Evolutionary conservation across 768 basidiomycete genomes (phyloP).

Genomic region (Ramaria rubella): DNA sequence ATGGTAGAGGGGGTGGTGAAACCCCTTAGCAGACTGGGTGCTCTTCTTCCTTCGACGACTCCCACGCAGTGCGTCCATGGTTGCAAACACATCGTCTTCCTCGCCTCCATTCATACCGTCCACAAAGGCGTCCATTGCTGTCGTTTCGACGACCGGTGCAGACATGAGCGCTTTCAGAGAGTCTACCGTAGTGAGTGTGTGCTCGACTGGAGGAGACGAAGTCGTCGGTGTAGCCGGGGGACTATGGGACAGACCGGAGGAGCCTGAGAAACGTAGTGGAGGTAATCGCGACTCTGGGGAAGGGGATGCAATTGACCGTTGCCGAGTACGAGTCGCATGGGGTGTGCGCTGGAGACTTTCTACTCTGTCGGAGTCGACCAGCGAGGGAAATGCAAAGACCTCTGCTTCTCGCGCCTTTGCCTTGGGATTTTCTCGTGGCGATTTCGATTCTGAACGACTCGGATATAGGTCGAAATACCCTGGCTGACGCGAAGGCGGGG

Average conservation of each 20-base stretch:
- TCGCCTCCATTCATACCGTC: slow-evolving; percentile 84
- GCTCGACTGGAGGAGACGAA: background rate
- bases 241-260: slow-evolving; percentile 6
- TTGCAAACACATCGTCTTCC: slow-evolving; percentile 35
- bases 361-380: background rate
- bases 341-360: background rate
- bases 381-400: background rate
- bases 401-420: background rate
- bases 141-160: slow-evolving; percentile 66
- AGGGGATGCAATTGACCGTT: background rate
- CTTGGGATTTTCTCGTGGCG: background rate
- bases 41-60: slow-evolving; percentile 33
- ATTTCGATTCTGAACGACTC: background rate
- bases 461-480: slow-evolving; percentile 4
- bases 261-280: slow-evolving; percentile 5
- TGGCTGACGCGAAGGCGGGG: background rate
- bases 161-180: slow-evolving; percentile 67
- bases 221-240: slow-evolving; percentile 4
- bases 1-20: slow-evolving; percentile 70
- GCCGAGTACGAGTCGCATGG: background rate
- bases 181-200: background rate
- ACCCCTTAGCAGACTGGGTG: slow-evolving; percentile 35
- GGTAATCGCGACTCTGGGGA: background rate
- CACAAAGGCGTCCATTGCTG: slow-evolving; percentile 74
- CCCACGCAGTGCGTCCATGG: slow-evolving; percentile 26